phyloP scores from a whole-genome alignment of 768 basidiomycete species.

The Termitomyces sp. region DNA sequence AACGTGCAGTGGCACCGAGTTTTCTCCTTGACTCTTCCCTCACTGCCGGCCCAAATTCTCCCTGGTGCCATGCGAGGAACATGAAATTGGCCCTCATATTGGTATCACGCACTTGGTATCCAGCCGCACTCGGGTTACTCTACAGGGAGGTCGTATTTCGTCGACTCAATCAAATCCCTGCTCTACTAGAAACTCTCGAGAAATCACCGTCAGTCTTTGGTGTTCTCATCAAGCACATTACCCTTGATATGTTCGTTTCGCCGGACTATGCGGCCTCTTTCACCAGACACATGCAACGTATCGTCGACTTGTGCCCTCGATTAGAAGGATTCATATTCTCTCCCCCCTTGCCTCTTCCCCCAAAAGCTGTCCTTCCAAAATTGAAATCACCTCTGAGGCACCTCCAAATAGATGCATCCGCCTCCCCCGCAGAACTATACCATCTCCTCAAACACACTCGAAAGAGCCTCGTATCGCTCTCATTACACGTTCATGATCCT shows the following conservation, averaged over 20 bases:
- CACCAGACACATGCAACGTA: constrained; percentile 3
- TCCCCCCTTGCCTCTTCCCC: constrained; percentile 2
- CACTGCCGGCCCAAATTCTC: constrained; percentile 12
- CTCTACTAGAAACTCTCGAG: constrained; percentile 17
- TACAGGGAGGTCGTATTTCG: constrained; percentile 24
- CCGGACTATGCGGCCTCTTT: constrained; percentile 10
- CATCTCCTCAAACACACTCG: background rate
- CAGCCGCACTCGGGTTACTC: constrained; percentile 18
- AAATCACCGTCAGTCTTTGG: constrained; percentile 2
- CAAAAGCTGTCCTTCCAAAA: constrained; percentile 3
- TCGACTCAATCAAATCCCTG: constrained; percentile 17
- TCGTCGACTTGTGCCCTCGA: constrained; percentile 8
- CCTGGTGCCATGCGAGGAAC: constrained; percentile 18
- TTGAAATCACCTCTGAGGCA: constrained; percentile 3
- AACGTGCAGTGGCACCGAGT: constrained; percentile 18
- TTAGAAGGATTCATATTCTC: background rate
- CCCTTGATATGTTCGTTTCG: constrained; percentile 9
- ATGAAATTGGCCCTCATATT: constrained; percentile 17
- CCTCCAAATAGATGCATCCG: background rate
- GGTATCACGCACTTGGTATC: constrained; percentile 25
- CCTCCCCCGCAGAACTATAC: background rate
- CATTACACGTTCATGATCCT: constrained; percentile 3
- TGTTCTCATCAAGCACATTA: constrained; percentile 10
- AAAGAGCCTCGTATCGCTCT: constrained; percentile 5
- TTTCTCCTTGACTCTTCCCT: constrained; percentile 17